Percentiles rank a stretch among this genome's conserved stretches.
Evolutionary conservation across 1,284 basidiomycete genomes (phyloP).

Genomic region (Abortiporus biennis): DNA sequence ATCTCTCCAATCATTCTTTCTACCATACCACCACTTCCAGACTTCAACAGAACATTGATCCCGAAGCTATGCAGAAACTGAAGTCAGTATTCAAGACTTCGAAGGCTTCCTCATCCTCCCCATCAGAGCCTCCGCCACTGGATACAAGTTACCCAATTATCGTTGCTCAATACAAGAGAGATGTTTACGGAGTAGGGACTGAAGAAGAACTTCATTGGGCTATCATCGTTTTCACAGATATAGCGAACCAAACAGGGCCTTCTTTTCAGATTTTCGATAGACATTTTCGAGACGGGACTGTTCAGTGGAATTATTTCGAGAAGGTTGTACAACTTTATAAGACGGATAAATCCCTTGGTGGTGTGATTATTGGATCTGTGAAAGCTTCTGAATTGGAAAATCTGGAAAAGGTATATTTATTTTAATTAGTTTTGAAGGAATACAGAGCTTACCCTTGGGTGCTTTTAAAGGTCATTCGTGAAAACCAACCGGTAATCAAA

Average conservation of each 20-base stretch:
- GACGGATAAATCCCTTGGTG: not conserved
- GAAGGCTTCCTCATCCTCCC: too few species aligned
- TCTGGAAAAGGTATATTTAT: not conserved
- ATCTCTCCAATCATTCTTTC: too few species aligned
- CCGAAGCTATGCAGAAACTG: too few species aligned
- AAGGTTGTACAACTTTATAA: not conserved
- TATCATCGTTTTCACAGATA: conserved; percentile 8
- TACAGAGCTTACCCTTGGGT: not conserved
- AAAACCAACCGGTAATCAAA: not conserved
- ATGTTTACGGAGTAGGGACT: conserved; percentile 7
- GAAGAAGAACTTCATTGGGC: conserved; percentile 15
- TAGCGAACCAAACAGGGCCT: not conserved
- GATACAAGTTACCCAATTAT: too few species aligned
- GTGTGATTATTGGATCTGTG: not conserved
- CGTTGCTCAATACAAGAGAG: conserved; percentile 12
- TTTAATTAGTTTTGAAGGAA: not conserved
- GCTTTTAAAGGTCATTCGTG: not conserved
- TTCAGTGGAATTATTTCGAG: conserved; percentile 1
- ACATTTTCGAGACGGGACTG: not conserved
- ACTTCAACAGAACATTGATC: too few species aligned
- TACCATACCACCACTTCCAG: too few species aligned
- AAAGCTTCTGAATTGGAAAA: not conserved
- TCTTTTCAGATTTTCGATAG: conserved; percentile 9
- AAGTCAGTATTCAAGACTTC: too few species aligned
- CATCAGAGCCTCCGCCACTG: too few species aligned